Percentiles rank a stretch among this genome's conserved stretches.
Conservation (phyloP, 2,329 filamentous ascomycete species). For the Aspergillus sp. region DNA sequence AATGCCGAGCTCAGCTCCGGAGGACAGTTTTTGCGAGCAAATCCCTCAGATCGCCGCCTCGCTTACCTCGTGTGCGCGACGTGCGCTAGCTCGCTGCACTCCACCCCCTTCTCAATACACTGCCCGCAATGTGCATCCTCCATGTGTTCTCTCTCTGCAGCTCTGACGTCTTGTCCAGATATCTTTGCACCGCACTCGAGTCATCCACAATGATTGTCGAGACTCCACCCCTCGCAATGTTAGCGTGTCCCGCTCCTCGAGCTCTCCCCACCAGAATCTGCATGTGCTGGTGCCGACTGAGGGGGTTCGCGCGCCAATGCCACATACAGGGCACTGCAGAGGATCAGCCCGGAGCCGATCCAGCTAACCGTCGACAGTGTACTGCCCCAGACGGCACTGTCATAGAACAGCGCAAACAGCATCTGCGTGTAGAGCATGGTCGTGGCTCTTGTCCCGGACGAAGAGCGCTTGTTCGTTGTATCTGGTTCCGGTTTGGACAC, state of each 20-base stretch:
- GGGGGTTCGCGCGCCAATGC: conserved; percentile 56
- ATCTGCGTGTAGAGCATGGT: conserved; percentile 73
- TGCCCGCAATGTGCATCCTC: neutral
- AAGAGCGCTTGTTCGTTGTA: conserved; percentile 8
- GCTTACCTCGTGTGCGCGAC: conserved; percentile 3
- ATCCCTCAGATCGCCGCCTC: conserved; percentile 19
- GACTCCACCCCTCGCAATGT: neutral
- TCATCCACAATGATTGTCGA: neutral
- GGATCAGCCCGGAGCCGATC: conserved; percentile 65
- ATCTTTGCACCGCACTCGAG: neutral
- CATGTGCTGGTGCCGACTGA: conserved; percentile 4
- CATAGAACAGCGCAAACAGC: conserved; percentile 69
- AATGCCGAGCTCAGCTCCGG: neutral
- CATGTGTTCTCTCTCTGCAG: neutral
- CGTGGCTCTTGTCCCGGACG: conserved; percentile 56
- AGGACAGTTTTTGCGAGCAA: conserved; percentile 7
- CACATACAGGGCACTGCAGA: conserved; percentile 69
- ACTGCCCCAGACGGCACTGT: conserved; percentile 66
- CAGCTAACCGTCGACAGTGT: conserved; percentile 63
- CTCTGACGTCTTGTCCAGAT: conserved; percentile 10
- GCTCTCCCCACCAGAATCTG: conserved; percentile 8
- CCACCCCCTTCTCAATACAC: neutral
- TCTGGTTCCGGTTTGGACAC: conserved; percentile 10
- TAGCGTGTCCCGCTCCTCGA: conserved; percentile 5
- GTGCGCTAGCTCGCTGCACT: conserved; percentile 13